Evolutionary conservation across 2,329 filamentous ascomycete species (phyloP).

Genomic region (Huntiella decipiens): DNA sequence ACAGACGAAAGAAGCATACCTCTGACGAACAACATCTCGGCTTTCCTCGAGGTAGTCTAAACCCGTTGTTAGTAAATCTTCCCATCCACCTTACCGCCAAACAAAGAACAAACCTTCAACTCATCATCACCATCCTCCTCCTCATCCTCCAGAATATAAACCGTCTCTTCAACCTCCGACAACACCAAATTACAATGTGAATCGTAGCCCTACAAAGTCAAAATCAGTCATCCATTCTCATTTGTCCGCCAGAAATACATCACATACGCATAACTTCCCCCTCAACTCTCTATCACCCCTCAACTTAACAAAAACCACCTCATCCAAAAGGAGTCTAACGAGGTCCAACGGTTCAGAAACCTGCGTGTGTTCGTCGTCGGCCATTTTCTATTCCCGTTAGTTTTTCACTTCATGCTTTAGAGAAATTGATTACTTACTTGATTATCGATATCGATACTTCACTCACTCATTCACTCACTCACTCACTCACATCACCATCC

Average conservation of each 20-base stretch:
- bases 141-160: constrained; percentile 49
- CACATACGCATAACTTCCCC: constrained; percentile 68
- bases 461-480: no score
- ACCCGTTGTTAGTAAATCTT: neutral
- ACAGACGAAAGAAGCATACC: constrained; percentile 34
- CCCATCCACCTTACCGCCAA: no score
- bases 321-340: constrained; percentile 82
- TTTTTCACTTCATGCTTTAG: no score
- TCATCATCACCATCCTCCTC: constrained; percentile 27
- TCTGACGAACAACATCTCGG: constrained; percentile 96
- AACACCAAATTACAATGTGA: constrained; percentile 95
- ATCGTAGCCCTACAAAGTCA: constrained; percentile 81
- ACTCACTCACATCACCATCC: no score
- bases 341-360: constrained; percentile 89
- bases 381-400: constrained; percentile 34
- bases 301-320: constrained; percentile 93
- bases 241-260: no score
- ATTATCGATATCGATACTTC: no score
- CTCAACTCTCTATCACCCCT: constrained; percentile 90
- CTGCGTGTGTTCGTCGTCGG: constrained; percentile 55
- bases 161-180: constrained; percentile 91
- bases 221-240: no score
- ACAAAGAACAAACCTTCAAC: constrained; percentile 43
- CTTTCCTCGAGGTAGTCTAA: constrained; percentile 87
- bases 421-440: no score